These are phyloP conservation scores for Alternaria sp. DNA, from an alignment of 2,329 filamentous ascomycete species.

Conservation along the genomic window DNA sequence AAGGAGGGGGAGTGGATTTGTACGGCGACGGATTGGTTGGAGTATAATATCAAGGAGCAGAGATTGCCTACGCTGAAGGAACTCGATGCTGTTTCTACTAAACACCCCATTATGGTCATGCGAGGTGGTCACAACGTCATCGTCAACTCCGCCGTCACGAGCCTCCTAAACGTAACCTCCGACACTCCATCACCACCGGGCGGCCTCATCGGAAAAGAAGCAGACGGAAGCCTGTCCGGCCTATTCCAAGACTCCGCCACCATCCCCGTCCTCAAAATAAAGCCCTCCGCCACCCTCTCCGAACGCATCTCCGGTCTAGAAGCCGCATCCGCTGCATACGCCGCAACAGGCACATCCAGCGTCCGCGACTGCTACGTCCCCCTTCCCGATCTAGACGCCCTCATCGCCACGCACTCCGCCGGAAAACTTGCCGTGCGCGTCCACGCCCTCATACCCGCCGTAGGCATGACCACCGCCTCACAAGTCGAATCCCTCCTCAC, in stretches of 20 bases:
- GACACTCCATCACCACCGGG: neutral
- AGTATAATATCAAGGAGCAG: neutral
- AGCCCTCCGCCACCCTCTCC: neutral
- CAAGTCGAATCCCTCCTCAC: no score
- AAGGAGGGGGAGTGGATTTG: neutral
- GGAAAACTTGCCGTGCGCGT: neutral
- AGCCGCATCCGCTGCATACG: neutral
- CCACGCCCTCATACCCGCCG: neutral
- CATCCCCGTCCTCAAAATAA: neutral
- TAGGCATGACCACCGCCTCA: neutral
- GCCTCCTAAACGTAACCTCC: fast-evolving
- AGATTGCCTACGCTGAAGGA: neutral
- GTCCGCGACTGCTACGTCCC: neutral
- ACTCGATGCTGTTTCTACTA: neutral
- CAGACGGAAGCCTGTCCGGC: neutral
- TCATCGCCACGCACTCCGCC: fast-evolving
- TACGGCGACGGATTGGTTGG: neutral
- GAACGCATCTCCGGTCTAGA: neutral
- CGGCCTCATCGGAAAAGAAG: neutral
- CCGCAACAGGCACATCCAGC: neutral
- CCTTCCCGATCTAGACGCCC: neutral
- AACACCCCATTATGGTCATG: neutral
- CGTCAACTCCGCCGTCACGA: fast-evolving
- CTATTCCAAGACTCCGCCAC: neutral
- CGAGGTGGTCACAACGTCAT: neutral